Evolutionary conservation across 1,284 basidiomycete species (phyloP), one percentile per base, ranked within the genome.

Genomic region (Irpex lacteus): DNA sequence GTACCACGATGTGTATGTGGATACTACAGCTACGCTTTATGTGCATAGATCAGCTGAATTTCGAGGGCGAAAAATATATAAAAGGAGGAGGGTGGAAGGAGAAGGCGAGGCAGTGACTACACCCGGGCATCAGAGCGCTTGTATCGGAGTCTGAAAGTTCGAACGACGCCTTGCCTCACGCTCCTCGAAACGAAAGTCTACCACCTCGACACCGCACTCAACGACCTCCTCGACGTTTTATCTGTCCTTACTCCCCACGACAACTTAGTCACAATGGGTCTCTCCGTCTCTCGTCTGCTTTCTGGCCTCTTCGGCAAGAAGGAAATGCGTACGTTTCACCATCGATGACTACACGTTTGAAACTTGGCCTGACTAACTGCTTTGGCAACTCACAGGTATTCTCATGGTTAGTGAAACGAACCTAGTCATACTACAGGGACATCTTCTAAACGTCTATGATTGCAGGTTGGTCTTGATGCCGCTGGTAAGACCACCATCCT

Each of bases 401-500:
- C 80, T 90, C 70, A 86, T 86, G 85, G 85, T 80, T 67, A 78
- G 72, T 62, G 64, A 63, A 50, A 64, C 62, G 61, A 6, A 7
- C 13, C 26, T 11, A 15, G 47, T 13, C 40, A 26, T 63, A 65
- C 32, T 38, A 21, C 50, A 47, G 49, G 40, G 19, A 52, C 32
- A 15, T 34, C 34, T 49, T 40, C 55, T 68, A 56, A 68, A 62
- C 63, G 5, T 49, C 21, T 36, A n/a, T n/a, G n/a, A 60, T 36
- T 62, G n/a, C 70, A 92, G 90, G 91, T 99, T 74, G 95, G 95
- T 78, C 92, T 99, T 72, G 96, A 98, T 77, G 96, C 96, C 72
- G 96, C 96, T 71, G 96, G 96, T 82, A 96, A 97, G 82, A 97
- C 95, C 68, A 98, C 98, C 75, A 99, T 98, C 74, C 85, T 99